Evolutionary conservation across 2,329 filamentous ascomycete genomes (phyloP), one percentile per base, ranked within the genome.

Genomic region (Coniochaeta sp.): DNA sequence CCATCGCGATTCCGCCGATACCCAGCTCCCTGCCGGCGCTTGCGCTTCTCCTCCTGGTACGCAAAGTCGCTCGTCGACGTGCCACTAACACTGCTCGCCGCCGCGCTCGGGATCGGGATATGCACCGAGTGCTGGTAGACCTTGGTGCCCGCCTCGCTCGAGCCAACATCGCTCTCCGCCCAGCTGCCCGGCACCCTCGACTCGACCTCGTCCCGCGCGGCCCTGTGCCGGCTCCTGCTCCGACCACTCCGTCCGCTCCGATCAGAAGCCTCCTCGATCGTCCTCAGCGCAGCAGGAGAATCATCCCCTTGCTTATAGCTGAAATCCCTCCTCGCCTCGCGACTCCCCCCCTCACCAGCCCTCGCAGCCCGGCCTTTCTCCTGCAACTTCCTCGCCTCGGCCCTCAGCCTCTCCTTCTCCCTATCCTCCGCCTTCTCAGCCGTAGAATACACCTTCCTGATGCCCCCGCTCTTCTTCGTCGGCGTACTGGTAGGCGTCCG

Each of bases 391-490:
- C 78, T 74, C 0, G 83, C 83, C 72, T 87, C 85, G 56, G 79
- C 76, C 38, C 82, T 79, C 64, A 84, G 75, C 19, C 79, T 78
- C 67, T 86, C 82, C 33, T 76, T 69, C 70, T 85, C 83, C 43
- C 81, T 78, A 57, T 73, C 70, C 28, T 75, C 77, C 58, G 75
- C 81, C 66, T 81, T 80, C 71, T 85, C 82, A 11, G 82, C 80
- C 1, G 79, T 81, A 43, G 82, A 85, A 75, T 86, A 85, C 34
- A 86, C 83, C 73, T 86, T 86, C 64, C 83, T 77, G 66, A 86
- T 86, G 58, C 71, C 75, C 2, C 43, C 40, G 36, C 38, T 16
- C 52, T 34, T 74, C 72, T 81, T 79, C 58, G 76, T 77, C 0
- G 82, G 81, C 62, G 78, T 85, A 71, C 68, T 78, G 59, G 81